A percentile compares a stretch with the other conserved stretches of the same genome.
These are phyloP conservation scores for Hyaloscypha bicolor DNA, from an alignment of 495 filamentous ascomycete genomes.

Conservation along the genomic window DNA sequence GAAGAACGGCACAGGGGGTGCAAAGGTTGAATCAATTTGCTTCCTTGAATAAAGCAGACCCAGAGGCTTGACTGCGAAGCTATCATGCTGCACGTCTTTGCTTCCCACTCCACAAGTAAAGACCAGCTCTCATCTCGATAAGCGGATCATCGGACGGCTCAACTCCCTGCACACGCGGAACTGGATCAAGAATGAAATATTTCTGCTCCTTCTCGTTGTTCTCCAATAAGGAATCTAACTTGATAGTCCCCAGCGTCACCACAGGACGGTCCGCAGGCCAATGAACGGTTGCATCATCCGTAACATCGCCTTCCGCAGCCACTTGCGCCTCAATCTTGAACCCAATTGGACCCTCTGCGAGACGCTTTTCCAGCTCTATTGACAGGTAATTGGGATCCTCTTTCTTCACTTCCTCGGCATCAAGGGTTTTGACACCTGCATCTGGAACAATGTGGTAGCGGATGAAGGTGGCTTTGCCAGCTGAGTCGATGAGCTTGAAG, in stretches of 20 bases:
- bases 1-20: neutral
- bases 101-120: slow-evolving; percentile 56
- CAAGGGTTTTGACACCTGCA: slow-evolving; percentile 39
- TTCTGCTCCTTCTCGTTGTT: slow-evolving; percentile 48
- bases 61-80: neutral
- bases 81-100: slow-evolving; percentile 38
- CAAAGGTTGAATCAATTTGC: neutral
- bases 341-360: slow-evolving; percentile 38
- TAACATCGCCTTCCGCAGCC: slow-evolving; percentile 50
- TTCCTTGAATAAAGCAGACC: neutral
- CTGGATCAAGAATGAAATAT: slow-evolving; percentile 55
- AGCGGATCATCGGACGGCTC: slow-evolving; percentile 53
- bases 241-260: slow-evolving; percentile 51
- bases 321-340: slow-evolving; percentile 52
- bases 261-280: slow-evolving; percentile 52
- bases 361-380: slow-evolving; percentile 40
- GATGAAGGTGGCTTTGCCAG: slow-evolving; percentile 46
- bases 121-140: slow-evolving; percentile 50
- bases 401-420: slow-evolving; percentile 35
- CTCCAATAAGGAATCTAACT: slow-evolving; percentile 39
- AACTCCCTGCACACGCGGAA: slow-evolving; percentile 53
- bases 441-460: slow-evolving; percentile 48
- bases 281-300: slow-evolving; percentile 50
- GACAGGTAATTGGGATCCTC: slow-evolving; percentile 45
- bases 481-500: slow-evolving; percentile 46